Conservation (phyloP, 768 basidiomycete species). For the Leccinum disarticulatum region DNA sequence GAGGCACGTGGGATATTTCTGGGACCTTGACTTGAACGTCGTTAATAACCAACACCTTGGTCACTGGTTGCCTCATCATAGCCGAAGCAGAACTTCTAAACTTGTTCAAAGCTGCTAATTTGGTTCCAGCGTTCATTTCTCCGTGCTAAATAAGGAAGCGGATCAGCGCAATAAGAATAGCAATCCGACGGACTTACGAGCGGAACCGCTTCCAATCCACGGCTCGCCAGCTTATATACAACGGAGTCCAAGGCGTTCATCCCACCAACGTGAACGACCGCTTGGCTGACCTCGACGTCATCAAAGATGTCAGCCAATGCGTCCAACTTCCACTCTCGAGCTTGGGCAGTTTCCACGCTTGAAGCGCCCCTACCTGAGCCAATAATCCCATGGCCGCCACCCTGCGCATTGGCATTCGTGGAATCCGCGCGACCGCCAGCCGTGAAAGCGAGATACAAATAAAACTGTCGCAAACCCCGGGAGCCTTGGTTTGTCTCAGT, state of each 20-base stretch:
- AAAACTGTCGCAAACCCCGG: constrained; percentile 90
- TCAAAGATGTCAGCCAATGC: constrained; percentile 89
- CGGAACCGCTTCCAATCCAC: constrained; percentile 85
- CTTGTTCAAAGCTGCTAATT: constrained; percentile 80
- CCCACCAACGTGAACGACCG: constrained; percentile 86
- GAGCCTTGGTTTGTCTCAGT: constrained; percentile 70
- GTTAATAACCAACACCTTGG: constrained; percentile 86
- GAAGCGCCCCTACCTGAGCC: constrained; percentile 86
- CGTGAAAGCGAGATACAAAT: constrained; percentile 93
- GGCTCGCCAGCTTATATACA: constrained; percentile 83
- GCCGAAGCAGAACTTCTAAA: constrained; percentile 60
- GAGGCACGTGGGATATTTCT: constrained; percentile 86
- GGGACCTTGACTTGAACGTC: constrained; percentile 91
- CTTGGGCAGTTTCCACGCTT: constrained; percentile 80
- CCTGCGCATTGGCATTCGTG: constrained; percentile 37
- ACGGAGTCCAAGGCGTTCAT: constrained; percentile 86
- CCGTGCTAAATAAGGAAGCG: constrained; percentile 58
- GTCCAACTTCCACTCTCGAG: constrained; percentile 93
- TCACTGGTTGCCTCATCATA: constrained; percentile 62
- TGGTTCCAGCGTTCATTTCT: constrained; percentile 87
- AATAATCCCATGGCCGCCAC: constrained; percentile 81
- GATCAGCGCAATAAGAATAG: constrained; percentile 11
- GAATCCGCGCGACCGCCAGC: constrained; percentile 74
- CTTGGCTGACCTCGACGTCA: constrained; percentile 77
- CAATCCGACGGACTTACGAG: constrained; percentile 56